These are phyloP conservation scores for Saturnispora besseyi DNA, from an alignment of 805 yeast species.

Conservation along the genomic window DNA sequence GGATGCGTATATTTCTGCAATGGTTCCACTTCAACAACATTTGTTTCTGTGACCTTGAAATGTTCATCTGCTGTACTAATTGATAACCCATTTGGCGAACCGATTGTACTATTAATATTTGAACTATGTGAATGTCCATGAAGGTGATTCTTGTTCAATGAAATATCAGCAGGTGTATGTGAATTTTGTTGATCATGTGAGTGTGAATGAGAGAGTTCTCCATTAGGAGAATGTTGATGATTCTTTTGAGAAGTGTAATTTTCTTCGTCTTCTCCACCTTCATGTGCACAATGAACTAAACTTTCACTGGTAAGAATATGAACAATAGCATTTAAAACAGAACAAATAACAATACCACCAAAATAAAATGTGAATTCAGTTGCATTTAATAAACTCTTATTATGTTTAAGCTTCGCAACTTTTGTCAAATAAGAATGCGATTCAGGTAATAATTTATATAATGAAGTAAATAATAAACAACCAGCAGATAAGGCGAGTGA, in stretches of 20 bases:
- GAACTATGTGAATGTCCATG: not conserved
- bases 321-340: slow-evolving; percentile 50
- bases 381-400: slow-evolving; percentile 28
- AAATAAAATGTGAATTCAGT: slow-evolving; percentile 33
- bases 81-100: not conserved
- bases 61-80: not conserved
- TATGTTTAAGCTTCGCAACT: slow-evolving; percentile 21
- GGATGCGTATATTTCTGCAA: not conserved
- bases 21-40: not conserved
- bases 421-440: slow-evolving; percentile 38
- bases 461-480: slow-evolving; percentile 68
- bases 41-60: slow-evolving; percentile 1
- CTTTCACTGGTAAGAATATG: slow-evolving; percentile 74
- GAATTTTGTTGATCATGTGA: slow-evolving; percentile 1
- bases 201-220: slow-evolving; percentile 12
- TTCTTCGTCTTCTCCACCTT: slow-evolving; percentile 9
- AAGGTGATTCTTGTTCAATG: not conserved
- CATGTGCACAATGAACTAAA: slow-evolving; percentile 79
- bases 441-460: slow-evolving; percentile 71
- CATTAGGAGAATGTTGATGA: slow-evolving; percentile 5
- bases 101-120: not conserved
- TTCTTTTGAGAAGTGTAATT: not conserved
- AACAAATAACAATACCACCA: slow-evolving; percentile 54
- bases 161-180: too few relatives aligned
- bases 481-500: slow-evolving; percentile 78